phyloP scores from a whole-genome alignment of 2,329 filamentous ascomycete species.

The Calonectria pseudoturangicola region DNA sequence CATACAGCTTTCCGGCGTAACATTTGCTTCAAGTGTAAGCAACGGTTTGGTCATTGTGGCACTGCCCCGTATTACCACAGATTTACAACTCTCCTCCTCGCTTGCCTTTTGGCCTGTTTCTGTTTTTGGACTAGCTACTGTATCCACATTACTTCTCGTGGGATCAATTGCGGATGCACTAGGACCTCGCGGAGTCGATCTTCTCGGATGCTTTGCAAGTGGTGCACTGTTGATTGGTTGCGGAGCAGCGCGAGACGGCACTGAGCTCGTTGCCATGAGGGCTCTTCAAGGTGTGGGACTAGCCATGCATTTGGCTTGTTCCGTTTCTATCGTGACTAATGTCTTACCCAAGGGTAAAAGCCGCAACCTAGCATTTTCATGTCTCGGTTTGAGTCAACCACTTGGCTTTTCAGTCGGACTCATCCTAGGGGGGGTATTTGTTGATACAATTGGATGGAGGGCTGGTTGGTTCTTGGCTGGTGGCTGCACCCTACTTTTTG shows the following conservation, averaged over 20 bases:
- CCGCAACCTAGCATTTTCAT: not conserved
- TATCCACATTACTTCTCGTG: not conserved
- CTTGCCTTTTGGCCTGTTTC: slow-evolving; percentile 1
- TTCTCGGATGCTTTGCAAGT: not conserved
- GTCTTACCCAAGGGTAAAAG: not conserved
- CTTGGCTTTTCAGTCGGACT: not conserved
- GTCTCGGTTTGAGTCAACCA: not conserved
- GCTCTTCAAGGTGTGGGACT: not conserved
- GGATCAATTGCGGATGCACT: not conserved
- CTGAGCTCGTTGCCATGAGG: slow-evolving; percentile 1
- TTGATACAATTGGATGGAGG: slow-evolving; percentile 6
- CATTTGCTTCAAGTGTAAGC: not conserved
- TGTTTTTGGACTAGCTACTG: not conserved
- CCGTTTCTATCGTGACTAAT: not conserved
- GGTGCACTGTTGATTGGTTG: not conserved
- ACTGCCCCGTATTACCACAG: not conserved
- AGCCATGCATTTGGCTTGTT: slow-evolving; percentile 1
- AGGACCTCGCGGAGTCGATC: not conserved
- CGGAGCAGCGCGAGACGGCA: not conserved
- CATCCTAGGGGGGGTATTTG: not conserved
- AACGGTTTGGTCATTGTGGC: not conserved
- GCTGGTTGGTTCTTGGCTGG: slow-evolving; percentile 3
- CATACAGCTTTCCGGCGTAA: not conserved
- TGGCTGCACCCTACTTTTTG: not conserved
- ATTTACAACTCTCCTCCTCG: not conserved